Evolutionary conservation across 768 basidiomycete species (phyloP), one percentile per base, ranked within the genome.

Genomic region (Phlebiopsis gigantea): DNA sequence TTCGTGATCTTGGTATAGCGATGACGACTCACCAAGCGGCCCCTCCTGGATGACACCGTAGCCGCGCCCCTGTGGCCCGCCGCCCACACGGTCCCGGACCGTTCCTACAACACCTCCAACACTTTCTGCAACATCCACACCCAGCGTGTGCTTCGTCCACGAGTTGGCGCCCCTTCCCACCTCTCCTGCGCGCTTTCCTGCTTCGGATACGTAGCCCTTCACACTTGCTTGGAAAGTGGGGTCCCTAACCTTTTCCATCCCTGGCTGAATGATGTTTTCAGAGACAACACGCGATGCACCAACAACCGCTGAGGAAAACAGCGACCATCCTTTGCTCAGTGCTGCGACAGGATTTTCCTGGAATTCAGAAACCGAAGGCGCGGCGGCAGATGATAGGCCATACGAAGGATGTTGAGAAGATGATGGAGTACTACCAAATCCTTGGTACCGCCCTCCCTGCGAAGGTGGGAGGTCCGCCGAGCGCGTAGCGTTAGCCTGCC

Each of bases 251-350:
- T 80, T 83, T 65, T 90, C 87, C 68, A 95, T 73, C 21, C 89
- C 87, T 5, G 96, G 96, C 69, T 97, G 92, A 57, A 98, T 88
- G 44, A 98, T 88, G 62, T 83, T 87, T 67, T 93, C 90, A 61
- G 83, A 81, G 48, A 98, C 90, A 17, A 73, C 88, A 64, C 83
- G 83, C 5, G 85, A 80, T 19, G 94, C 94, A 50, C 87, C 89
- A 0, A 73, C 81, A 14, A 98, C 86, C 30, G 85, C 93, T 0
- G 89, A 80, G 26, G 92, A 88, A 67, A 99, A 87, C n/a, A 98
- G 72, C 24, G 93, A 92, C 97, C 97, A 98, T 45, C 95, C 93
- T 74, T 98, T 98, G 64, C 83, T 83, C 14, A 98, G 71, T 0
- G 96, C 95, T 8, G 82, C 84, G 34, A 87, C 70, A 0, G 96